Evolutionary conservation across 129 eudicot species (phyloP), one percentile per base, ranked within the genome.

Genomic region (Flaveria bidentis): DNA sequence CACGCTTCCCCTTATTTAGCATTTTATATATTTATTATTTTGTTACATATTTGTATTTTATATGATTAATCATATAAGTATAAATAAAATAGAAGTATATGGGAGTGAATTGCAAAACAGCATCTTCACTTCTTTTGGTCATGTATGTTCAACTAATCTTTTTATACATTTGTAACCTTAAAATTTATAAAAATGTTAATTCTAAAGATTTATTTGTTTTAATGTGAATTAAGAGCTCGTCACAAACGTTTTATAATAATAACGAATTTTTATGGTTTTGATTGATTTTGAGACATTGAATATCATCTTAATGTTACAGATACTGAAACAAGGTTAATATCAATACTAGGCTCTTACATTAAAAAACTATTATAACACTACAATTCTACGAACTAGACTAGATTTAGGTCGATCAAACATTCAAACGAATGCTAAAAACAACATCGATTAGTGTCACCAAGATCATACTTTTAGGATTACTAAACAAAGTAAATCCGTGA

Each of bases 1-100:
- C 84, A 80, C 84, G 84, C 84, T 80, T 80, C 61, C 51, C 75
- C 45, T 64, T 73, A 80, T 36, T 64, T 65, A 73, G 15, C 14
- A 18, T 39, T 67, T 41, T 36, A 12, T 57, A 14, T 61, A 58
- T 57, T 57, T 42, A 25, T 49, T 72, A 11, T 16, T 55, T n/a
- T 52, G 33, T 26, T 17, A 18, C 50, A 36, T 36, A 42, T 36
- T 28, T 63, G 2, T 6, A 5, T 53, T 53, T 14, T 16, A 51
- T 51, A 1, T 7, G n/a, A 20, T 56, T 9, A 18, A 18, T 56
- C 63, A 56, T 20, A 9, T 1, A 17, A 17, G 22, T 28, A 28
- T 28, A 30, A 30, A 30, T 30, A 30, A 30, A 0, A 28, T 28
- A 2, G 3, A 28, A 30, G 36, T 30, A 3, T 56, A 20, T 58